Conservation (phyloP, 345 rosid genomes). For the Eucalyptus albens region DNA sequence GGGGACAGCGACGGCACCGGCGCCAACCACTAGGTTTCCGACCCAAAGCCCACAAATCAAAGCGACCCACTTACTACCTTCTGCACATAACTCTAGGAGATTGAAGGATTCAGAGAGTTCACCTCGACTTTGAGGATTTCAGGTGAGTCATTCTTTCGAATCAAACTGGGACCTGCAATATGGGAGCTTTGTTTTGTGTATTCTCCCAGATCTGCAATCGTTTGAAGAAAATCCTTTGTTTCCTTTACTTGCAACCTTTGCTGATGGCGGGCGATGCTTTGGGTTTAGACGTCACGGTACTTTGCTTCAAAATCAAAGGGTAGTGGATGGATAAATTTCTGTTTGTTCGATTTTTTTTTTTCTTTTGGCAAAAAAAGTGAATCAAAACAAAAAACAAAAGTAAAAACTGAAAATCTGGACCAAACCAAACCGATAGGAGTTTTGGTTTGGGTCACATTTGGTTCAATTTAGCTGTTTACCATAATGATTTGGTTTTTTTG, state of each 20-base stretch:
- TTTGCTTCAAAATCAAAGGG: too few species aligned
- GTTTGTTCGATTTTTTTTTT: neutral
- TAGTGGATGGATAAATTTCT: neutral
- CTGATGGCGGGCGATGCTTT: too few species aligned
- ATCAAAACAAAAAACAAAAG: too few species aligned
- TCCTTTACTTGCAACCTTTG: neutral
- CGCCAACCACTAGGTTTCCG: neutral
- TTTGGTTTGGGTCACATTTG: too few species aligned
- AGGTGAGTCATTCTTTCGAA: neutral
- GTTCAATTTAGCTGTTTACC: accelerated
- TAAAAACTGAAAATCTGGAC: too few species aligned
- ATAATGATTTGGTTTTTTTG: too few species aligned
- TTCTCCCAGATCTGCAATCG: neutral
- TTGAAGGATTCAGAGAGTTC: neutral
- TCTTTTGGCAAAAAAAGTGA: too few species aligned
- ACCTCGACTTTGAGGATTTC: neutral
- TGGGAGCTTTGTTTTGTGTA: neutral
- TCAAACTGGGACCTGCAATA: neutral
- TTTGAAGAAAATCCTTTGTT: neutral
- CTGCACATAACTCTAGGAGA: neutral
- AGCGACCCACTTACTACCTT: neutral
- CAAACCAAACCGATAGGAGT: accelerated
- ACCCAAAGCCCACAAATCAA: neutral
- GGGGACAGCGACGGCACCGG: neutral
- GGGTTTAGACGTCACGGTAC: too few species aligned